These are phyloP conservation scores for Colletotrichum sidae DNA, from an alignment of 2,329 filamentous ascomycete genomes.

Conservation along the genomic window DNA sequence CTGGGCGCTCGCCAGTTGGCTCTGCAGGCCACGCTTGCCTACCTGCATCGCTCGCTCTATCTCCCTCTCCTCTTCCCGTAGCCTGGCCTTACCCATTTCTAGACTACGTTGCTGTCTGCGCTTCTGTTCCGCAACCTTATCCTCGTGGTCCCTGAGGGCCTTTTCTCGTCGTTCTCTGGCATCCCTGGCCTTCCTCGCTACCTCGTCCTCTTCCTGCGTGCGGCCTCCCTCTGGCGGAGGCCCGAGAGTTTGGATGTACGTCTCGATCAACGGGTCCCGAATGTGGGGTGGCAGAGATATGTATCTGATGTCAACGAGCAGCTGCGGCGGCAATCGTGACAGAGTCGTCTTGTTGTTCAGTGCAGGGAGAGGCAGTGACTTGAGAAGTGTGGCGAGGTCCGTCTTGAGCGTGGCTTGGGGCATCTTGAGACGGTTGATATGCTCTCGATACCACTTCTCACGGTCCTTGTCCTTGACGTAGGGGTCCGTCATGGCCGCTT, in stretches of 20 bases:
- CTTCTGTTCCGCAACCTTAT: conserved; percentile 75
- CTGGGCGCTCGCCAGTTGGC: conserved; percentile 61
- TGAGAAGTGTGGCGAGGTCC: conserved; percentile 75
- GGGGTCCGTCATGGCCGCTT: conserved; percentile 81
- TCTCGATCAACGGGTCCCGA: conserved; percentile 74
- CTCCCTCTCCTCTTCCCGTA: conserved; percentile 76
- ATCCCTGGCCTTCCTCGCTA: conserved; percentile 59
- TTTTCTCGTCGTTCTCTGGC: conserved; percentile 71
- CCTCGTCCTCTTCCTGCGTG: conserved; percentile 62
- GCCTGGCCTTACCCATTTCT: conserved; percentile 68
- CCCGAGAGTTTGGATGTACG: conserved; percentile 73
- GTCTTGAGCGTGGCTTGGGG: conserved; percentile 74
- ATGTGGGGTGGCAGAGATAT: conserved; percentile 71
- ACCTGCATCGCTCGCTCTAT: conserved; percentile 77
- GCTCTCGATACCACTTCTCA: conserved; percentile 83
- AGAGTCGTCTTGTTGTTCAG: conserved; percentile 71
- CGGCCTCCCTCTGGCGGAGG: conserved; percentile 59
- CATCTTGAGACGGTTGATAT: conserved; percentile 75
- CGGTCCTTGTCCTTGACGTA: conserved; percentile 79
- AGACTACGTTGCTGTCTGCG: conserved; percentile 68
- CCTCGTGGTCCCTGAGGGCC: conserved; percentile 64
- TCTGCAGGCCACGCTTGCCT: conserved; percentile 73
- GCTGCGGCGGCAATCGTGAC: conserved; percentile 68
- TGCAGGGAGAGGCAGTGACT: conserved; percentile 65
- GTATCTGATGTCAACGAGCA: conserved; percentile 77